phyloP scores from a whole-genome alignment of 768 basidiomycete species.

The Lepiota brunneoincarnata region DNA sequence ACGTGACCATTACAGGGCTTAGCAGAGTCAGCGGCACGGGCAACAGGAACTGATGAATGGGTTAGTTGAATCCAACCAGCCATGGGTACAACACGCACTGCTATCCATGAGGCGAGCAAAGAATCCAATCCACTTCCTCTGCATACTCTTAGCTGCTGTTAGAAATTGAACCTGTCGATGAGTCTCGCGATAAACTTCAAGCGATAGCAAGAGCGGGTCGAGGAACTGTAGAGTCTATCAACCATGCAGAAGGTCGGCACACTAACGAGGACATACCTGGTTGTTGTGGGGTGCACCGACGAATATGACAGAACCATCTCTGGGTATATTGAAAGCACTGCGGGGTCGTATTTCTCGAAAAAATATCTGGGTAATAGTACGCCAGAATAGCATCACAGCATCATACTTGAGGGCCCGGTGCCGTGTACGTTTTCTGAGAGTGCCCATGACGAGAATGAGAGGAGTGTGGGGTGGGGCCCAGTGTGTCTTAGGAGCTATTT shows the following conservation, averaged over 20 bases:
- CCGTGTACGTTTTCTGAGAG: slow-evolving; percentile 13
- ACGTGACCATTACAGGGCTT: slow-evolving; percentile 73
- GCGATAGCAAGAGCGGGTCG: slow-evolving; percentile 81
- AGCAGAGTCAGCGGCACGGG: slow-evolving; percentile 86
- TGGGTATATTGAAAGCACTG: slow-evolving; percentile 93
- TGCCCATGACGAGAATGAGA: slow-evolving; percentile 18
- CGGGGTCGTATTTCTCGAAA: slow-evolving; percentile 94
- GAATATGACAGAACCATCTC: slow-evolving; percentile 88
- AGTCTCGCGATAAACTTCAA: slow-evolving; percentile 85
- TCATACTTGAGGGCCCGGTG: slow-evolving; percentile 52
- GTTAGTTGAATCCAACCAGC: slow-evolving; percentile 7
- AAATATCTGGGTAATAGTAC: slow-evolving; percentile 86
- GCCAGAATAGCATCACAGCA: slow-evolving; percentile 80
- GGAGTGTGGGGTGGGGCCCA: background rate
- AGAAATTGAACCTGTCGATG: slow-evolving; percentile 81
- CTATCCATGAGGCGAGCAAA: slow-evolving; percentile 83
- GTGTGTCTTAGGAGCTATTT: background rate
- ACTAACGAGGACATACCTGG: slow-evolving; percentile 48
- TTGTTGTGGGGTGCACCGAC: slow-evolving; percentile 92
- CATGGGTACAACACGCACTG: slow-evolving; percentile 49
- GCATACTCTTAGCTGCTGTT: slow-evolving; percentile 87
- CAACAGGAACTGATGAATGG: slow-evolving; percentile 74
- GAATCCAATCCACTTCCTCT: slow-evolving; percentile 73
- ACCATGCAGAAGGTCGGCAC: background rate
- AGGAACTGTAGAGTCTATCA: slow-evolving; percentile 61